Percentiles rank a stretch among this genome's conserved stretches.
phyloP scores from a whole-genome alignment of 129 eudicot species.

The Deinandra increscens region DNA sequence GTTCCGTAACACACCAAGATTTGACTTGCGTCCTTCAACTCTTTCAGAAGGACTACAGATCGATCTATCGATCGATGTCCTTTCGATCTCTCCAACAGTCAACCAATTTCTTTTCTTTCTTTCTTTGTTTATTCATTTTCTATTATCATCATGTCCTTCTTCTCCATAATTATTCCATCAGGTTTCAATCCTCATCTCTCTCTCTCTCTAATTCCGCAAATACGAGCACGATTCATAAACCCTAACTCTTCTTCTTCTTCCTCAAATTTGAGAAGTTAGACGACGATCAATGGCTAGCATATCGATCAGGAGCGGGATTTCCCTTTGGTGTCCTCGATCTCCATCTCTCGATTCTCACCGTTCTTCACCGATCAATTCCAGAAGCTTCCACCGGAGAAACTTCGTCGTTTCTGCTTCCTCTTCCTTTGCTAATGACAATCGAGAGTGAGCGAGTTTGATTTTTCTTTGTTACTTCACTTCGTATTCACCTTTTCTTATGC shows the following conservation, averaged over 20 bases:
- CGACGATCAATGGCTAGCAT: slow-evolving; percentile 59
- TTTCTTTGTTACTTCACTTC: not conserved
- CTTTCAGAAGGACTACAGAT: slow-evolving; percentile 16
- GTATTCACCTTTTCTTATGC: not conserved
- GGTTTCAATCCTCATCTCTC: slow-evolving; percentile 26
- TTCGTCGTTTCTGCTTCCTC: slow-evolving; percentile 61
- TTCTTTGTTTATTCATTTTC: not conserved
- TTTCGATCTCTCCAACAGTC: slow-evolving; percentile 32
- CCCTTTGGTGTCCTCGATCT: slow-evolving; percentile 56
- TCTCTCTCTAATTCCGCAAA: not conserved
- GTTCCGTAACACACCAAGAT: too few species aligned
- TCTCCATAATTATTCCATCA: slow-evolving; percentile 43
- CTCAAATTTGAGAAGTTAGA: slow-evolving; percentile 35
- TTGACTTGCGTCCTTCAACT: slow-evolving; percentile 12
- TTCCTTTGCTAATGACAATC: slow-evolving; percentile 74
- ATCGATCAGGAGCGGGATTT: slow-evolving; percentile 62
- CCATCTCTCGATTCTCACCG: slow-evolving; percentile 36
- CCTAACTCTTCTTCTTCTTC: slow-evolving; percentile 23
- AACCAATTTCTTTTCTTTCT: too few species aligned
- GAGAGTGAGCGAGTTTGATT: slow-evolving; percentile 65
- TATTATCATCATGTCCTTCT: not conserved
- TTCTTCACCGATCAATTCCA: slow-evolving; percentile 26
- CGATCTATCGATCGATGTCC: too few species aligned
- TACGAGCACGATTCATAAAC: slow-evolving; percentile 10
- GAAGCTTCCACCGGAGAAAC: slow-evolving; percentile 48